A percentile compares a stretch with the other conserved stretches of the same genome.
Evolutionary conservation across 768 basidiomycete species (phyloP).

Genomic region (Lactarius deliciosus): DNA sequence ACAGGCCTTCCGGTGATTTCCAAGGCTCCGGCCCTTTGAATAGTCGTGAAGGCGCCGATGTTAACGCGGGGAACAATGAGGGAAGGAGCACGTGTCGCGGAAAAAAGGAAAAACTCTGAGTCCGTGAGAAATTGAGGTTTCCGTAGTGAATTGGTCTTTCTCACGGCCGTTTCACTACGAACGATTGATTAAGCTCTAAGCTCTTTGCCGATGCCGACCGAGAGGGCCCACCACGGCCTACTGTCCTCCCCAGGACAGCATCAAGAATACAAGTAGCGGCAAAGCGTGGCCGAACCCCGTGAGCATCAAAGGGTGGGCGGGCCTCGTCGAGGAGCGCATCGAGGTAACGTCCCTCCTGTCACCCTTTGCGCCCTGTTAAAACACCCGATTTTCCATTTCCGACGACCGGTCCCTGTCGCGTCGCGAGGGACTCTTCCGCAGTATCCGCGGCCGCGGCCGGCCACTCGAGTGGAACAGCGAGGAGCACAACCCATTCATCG

Average conservation of each 20-base stretch:
- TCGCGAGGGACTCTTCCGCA: slow-evolving; percentile 65
- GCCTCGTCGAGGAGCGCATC: slow-evolving; percentile 75
- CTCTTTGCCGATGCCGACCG: slow-evolving; percentile 64
- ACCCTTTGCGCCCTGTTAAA: background rate
- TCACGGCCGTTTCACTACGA: no score
- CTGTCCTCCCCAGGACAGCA: slow-evolving; percentile 42
- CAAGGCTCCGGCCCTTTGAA: no score
- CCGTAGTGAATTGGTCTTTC: no score
- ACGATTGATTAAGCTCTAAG: slow-evolving; percentile 44
- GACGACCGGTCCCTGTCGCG: background rate
- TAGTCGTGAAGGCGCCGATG: no score
- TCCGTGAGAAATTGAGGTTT: no score
- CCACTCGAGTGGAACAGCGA: slow-evolving; percentile 46
- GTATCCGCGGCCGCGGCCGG: slow-evolving; percentile 65
- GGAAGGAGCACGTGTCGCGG: no score
- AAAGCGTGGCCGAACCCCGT: slow-evolving; percentile 51
- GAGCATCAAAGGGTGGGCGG: slow-evolving; percentile 70
- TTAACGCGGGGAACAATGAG: no score
- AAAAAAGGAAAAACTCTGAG: no score
- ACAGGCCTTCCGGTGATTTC: no score
- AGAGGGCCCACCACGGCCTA: slow-evolving; percentile 19
- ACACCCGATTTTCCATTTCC: background rate
- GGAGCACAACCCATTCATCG: slow-evolving; percentile 64
- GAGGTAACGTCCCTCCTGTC: slow-evolving; percentile 50
- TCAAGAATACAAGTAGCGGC: slow-evolving; percentile 36